Percentiles rank a stretch among this genome's conserved stretches.
These are phyloP conservation scores for Akanthomyces dipterigenus DNA, from an alignment of 2,329 filamentous ascomycete species.

Conservation along the genomic window DNA sequence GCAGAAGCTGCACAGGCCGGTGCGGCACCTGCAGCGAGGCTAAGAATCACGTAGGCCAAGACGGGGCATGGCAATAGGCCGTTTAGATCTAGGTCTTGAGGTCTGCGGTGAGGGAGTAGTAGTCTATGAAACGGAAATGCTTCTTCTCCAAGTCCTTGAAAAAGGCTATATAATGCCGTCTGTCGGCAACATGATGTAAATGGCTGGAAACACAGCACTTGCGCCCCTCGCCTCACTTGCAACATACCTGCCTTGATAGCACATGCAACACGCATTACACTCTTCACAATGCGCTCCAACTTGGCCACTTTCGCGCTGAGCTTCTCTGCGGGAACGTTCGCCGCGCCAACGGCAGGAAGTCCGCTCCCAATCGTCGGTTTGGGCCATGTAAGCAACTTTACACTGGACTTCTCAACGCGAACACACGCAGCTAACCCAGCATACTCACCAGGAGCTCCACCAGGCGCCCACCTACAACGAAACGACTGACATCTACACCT, in stretches of 20 bases:
- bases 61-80: not conserved
- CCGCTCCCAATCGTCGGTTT: slow-evolving; percentile 11
- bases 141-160: not conserved
- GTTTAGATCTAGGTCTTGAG: not conserved
- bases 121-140: not conserved
- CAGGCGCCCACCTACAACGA: slow-evolving; percentile 12
- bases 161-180: not conserved
- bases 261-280: not conserved
- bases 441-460: slow-evolving; percentile 4
- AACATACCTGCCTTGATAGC: not conserved
- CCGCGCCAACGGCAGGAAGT: not conserved
- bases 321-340: not conserved
- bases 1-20: not conserved
- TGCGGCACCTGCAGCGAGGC: not conserved
- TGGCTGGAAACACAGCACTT: not conserved
- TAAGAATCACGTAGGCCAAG: not conserved
- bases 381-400: slow-evolving; percentile 1
- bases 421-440: not conserved
- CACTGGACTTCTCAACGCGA: not conserved
- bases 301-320: not conserved
- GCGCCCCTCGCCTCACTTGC: not conserved
- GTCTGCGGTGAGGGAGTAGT: too few relatives aligned
- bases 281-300: not conserved
- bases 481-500: slow-evolving; percentile 16
- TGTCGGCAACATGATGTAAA: not conserved